These are phyloP conservation scores for Plantago rigida DNA, from an alignment of 305 asterid genomes.

Conservation along the genomic window DNA sequence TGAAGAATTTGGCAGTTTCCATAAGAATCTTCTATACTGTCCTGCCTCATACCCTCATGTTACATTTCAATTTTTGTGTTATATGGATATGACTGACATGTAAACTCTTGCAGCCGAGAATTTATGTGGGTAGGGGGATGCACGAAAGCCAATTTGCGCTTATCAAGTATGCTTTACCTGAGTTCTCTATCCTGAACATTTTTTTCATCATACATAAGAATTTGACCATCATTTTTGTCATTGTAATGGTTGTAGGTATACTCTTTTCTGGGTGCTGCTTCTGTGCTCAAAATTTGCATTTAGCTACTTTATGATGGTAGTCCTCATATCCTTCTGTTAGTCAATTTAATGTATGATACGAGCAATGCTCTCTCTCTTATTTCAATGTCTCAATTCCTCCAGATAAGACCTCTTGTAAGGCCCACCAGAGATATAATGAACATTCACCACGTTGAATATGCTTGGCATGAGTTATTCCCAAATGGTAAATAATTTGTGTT, in stretches of 20 bases:
- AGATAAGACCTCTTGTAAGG: slow-evolving; percentile 81
- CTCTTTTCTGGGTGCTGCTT: slow-evolving; percentile 86
- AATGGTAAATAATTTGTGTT: slow-evolving; percentile 42
- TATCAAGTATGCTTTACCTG: slow-evolving; percentile 52
- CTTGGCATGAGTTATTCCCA: slow-evolving; percentile 97
- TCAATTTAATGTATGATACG: slow-evolving; percentile 17
- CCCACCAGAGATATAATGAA: slow-evolving; percentile 80
- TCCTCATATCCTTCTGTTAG: slow-evolving; percentile 27
- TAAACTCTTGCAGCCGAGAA: slow-evolving; percentile 65
- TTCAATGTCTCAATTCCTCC: slow-evolving; percentile 28
- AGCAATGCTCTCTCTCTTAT: slow-evolving; percentile 22
- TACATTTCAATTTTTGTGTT: slow-evolving; percentile 5
- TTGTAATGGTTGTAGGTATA: slow-evolving; percentile 53
- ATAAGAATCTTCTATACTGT: not conserved
- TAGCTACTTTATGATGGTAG: slow-evolving; percentile 81
- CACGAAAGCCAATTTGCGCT: slow-evolving; percentile 94
- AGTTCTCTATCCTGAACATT: slow-evolving; percentile 25
- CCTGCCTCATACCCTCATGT: slow-evolving; percentile 1
- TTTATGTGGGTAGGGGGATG: slow-evolving; percentile 99
- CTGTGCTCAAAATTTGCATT: slow-evolving; percentile 66
- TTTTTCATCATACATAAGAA: slow-evolving; percentile 22
- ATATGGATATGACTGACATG: slow-evolving; percentile 22
- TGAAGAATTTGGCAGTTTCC: not conserved
- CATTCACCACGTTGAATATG: slow-evolving; percentile 61
- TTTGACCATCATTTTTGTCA: slow-evolving; percentile 23